Base-by-base conservation (phyloP, 306 rosid species). In the Trifolium pratense region DNA sequence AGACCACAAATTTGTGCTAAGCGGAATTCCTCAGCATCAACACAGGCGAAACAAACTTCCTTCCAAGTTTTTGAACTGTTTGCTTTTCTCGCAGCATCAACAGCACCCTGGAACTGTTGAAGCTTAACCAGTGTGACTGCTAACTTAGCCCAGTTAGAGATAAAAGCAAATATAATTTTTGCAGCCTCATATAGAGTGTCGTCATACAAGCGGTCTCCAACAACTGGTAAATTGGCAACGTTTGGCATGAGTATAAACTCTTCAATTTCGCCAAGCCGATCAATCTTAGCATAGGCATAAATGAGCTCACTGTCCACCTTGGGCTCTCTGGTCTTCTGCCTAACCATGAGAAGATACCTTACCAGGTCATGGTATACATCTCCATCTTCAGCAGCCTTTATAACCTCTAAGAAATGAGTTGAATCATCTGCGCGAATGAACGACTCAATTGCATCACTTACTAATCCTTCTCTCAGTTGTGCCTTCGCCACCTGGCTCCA, bases 401-500 rank as follows among this genome's bases (percentile, higher is more conserved):
- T 92, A 63, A 92, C 98, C 83, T 90, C 98, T 74, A 92, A 79
- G 88, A 92, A 92, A 75, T 91, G 90, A 31, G 88, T 86, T 66
- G 87, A 85, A 73, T 92, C 98, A 72, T 92, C 98, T 0, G 98
- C 98, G 14, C 97, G 90, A 60, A 92, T 92, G 76, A 92, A 92
- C 7, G 98, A 92, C 83, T 92, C 98, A n/a, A 92, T 92, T 6
- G 96, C 97, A 83, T 92, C 96, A 46, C 98, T 90, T 59, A 92
- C 98, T 63, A 92, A 79, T 21, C 97, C 98, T 80, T 90, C 98
- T 77, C 86, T 84, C 21, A 92, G 86, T 76, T 92, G 98, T 18
- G 97, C 97, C 88, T 90, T 92, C 12, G 90, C 98, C 77, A 92
- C 97, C 90, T 92, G 97, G 81, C 96, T 92, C 98, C 98, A 92